Evolutionary conservation across 176 grass and related monocot genomes (phyloP), one percentile per base, ranked within the genome.

Genomic region (Zoysia japonica): DNA sequence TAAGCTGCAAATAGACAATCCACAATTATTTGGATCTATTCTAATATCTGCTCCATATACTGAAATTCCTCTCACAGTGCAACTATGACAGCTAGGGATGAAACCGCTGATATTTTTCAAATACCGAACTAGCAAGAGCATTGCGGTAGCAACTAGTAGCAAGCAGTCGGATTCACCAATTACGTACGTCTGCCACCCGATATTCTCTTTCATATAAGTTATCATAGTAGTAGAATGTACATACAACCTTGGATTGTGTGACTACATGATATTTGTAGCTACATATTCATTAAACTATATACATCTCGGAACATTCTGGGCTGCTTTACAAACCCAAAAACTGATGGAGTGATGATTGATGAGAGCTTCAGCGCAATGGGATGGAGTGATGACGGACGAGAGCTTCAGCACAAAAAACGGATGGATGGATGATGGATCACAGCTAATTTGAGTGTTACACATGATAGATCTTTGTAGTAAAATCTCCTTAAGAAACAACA

Each of bases 281-380:
- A 78, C 71, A 71, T 43, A 64, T 44, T 51, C 8, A 61, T 43
- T 47, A 77, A 38, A 68, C 61, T 78, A 74, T 74, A 82, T 79
- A 69, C 48, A 68, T 47, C 54, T 65, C 74, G 28, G 28, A 68
- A 82, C 72, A 78, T 68, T 59, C 66, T 61, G 40, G 51, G 71
- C 49, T 60, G 47, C 38, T 61, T 63, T 57, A 46, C 50, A 38
- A 59, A 61, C 67, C 7, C 73, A 78, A 15, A 87, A 69, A 64
- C 72, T 64, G 44, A 43, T 52, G 14, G 39, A n/a, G 66, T 53
- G 36, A 66, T 50, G 39, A n/a, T 51, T 47, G 36, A 66, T 43
- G 10, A 47, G 47, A 67, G 49, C 54, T 85, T 65, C 82, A 85
- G 66, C 77, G 43, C 5, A 77, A 39, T 47, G 11, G 5, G 72